Base-by-base conservation (phyloP, 2,329 filamentous ascomycete species). In the Madurella mycetomatis region DNA sequence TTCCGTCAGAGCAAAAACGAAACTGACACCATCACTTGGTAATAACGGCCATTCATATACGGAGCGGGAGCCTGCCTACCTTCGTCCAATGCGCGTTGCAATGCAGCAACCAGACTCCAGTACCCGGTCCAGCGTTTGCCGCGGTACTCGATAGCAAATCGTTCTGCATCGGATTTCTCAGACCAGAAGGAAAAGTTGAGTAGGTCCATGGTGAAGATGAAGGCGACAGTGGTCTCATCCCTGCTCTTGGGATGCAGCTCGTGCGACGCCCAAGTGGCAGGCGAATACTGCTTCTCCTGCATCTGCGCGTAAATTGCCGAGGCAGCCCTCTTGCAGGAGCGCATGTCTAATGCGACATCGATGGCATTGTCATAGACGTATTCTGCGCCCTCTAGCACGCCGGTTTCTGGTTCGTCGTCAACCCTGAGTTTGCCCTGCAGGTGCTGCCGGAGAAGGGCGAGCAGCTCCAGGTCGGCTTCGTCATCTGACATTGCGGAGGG, bases 151-250 rank as follows among this genome's bases (percentile, higher is more conserved):
- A 99, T 81, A 9, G 87, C 81, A 69, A 92, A 99, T 11, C 90
- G 80, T 64, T 92, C 84, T 5, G 84, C 79, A 11, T 88, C 85
- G 0, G 76, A 70, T 43, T 72, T 67, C 49, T 89, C 86, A 13
- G 90, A 95, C 94, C 94, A 99, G 70, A 99, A 99, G 18, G 87
- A 95, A 68, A 97, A 99, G 69, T 99, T 99, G 48, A 99, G 75
- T 30, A 99, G 71, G 69, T 99, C 94, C 90, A 99, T 95, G 17
- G 89, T 90, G 69, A 99, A 97, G 64, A 99, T 92, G 68, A 99
- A 97, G 59, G 89, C 86, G 18, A 95, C 83, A 0, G 90, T 92
- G 48, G 72, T 79, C 65, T 90, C 88, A 66, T 95, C 86, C 66
- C 90, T 90, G 41, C 81, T 65, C 69, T 92, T 88, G 1, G 94